These are phyloP conservation scores for Trametes cingulata DNA, from an alignment of 768 basidiomycete genomes.

Conservation along the genomic window DNA sequence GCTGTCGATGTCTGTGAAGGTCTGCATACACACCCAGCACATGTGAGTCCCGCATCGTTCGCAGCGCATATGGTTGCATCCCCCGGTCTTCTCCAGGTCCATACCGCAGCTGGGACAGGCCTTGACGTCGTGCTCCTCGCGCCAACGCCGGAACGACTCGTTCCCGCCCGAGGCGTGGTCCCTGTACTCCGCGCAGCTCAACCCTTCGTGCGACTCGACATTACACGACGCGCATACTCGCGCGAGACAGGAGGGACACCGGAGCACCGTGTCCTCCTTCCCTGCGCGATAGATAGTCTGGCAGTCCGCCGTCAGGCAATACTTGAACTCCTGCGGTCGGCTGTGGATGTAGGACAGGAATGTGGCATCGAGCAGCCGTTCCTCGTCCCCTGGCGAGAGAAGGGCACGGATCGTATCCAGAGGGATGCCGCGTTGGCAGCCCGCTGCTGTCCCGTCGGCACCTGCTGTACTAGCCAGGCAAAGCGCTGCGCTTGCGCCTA, in stretches of 20 bases:
- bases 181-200: conserved; percentile 35
- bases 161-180: conserved; percentile 16
- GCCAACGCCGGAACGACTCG: conserved; percentile 29
- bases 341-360: conserved; percentile 47
- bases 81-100: conserved; percentile 38
- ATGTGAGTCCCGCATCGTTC: conserved; percentile 37
- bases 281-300: conserved; percentile 43
- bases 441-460: conserved; percentile 4
- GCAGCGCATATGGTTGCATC: conserved; percentile 45
- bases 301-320: conserved; percentile 58
- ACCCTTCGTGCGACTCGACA: conserved; percentile 43
- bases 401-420: conserved; percentile 41
- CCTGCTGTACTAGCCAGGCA: conserved; percentile 39
- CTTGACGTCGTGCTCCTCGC: conserved; percentile 33
- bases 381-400: conserved; percentile 35
- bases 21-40: conserved; percentile 43
- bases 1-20: conserved; percentile 27
- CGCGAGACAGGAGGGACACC: conserved; percentile 38
- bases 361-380: conserved; percentile 41
- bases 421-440: conserved; percentile 41
- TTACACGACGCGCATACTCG: conserved; percentile 44
- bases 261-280: conserved; percentile 29
- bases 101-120: conserved; percentile 39
- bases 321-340: conserved; percentile 44
- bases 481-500: conserved; percentile 31